Base-by-base conservation (phyloP, 352 stramenopile species). In the Phytophthora citricola region DNA sequence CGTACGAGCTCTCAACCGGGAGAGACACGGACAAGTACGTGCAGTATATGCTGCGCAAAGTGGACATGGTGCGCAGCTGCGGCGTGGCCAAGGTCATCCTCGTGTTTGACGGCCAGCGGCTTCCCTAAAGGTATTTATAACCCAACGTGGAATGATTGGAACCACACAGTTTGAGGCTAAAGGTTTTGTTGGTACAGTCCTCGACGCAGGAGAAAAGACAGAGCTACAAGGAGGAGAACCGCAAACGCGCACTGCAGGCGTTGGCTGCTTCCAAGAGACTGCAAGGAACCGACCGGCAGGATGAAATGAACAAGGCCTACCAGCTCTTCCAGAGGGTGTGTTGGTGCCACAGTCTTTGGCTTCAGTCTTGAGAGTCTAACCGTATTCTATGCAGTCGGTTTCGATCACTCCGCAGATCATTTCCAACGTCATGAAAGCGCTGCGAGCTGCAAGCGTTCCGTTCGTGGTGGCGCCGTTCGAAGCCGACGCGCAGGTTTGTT, bases 381-480 rank as follows among this genome's bases (percentile, higher is more conserved):
- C 31, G 31, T 36, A 14, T 8, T 36, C 7, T 36, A 14, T 12
- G 5, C 48, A 87, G 80, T 81, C 82, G 4, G 78, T 93, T 46
- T 87, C 80, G 36, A 90, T 93, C 52, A 91, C 81, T 0, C 79
- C 80, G 6, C 56, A 75, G 5, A 83, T 93, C 36, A 73, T 93
- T 43, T 71, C 58, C 9, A 85, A 70, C 29, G 82, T 93, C 39
- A 88, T 88, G 69, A 53, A 71, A 12, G 82, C 77, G n/a, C 52
- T 93, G 17, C 76, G 71, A 51, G 59, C 65, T 43, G 71, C 66
- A 40, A 69, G 62, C 34, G 63, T 91, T 15, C 64, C 69, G 3
- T 91, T 91, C 34, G 82, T 91, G 14, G 80, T 90, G n/a, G 85
- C 85, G 11, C 85, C 85, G 26, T 92, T 89, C 46, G 85, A 93